These are phyloP conservation scores for Candida quercuum DNA, from an alignment of 805 yeast genomes.

Conservation along the genomic window DNA sequence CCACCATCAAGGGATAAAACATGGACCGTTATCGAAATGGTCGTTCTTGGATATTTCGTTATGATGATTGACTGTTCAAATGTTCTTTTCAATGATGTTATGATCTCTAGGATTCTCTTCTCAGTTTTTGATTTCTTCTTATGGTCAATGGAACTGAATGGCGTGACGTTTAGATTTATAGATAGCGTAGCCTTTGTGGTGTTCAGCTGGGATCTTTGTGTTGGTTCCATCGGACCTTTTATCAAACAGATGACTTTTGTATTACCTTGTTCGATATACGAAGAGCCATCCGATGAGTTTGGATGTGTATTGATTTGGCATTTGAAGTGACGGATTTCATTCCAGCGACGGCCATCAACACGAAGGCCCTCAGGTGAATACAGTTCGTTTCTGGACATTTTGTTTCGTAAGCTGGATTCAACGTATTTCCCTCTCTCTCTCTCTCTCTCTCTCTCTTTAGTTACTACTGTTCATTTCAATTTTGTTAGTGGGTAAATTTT, in stretches of 20 bases:
- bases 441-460: too few relatives aligned
- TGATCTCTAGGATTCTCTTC: slow-evolving; percentile 61
- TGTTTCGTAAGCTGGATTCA: too few relatives aligned
- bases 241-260: slow-evolving; percentile 83
- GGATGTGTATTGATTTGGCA: slow-evolving; percentile 88
- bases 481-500: too few relatives aligned
- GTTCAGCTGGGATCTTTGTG: slow-evolving; percentile 43
- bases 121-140: slow-evolving; percentile 67
- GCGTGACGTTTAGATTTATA: slow-evolving; percentile 67
- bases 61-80: slow-evolving; percentile 70
- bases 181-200: slow-evolving; percentile 51
- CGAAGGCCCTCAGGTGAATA: slow-evolving; percentile 95
- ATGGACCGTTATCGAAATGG: slow-evolving; percentile 68
- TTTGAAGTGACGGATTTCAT: slow-evolving; percentile 78
- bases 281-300: slow-evolving; percentile 83
- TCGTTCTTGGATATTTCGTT: slow-evolving; percentile 76
- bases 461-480: too few relatives aligned
- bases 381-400: slow-evolving; percentile 68
- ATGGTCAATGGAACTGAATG: slow-evolving; percentile 75
- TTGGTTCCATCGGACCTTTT: slow-evolving; percentile 87
- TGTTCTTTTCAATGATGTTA: slow-evolving; percentile 61
- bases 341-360: slow-evolving; percentile 92
- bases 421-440: too few relatives aligned
- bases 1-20: slow-evolving; percentile 92
- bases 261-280: slow-evolving; percentile 88